Conservation (phyloP, 805 yeast species). For the Candida berthetii region DNA sequence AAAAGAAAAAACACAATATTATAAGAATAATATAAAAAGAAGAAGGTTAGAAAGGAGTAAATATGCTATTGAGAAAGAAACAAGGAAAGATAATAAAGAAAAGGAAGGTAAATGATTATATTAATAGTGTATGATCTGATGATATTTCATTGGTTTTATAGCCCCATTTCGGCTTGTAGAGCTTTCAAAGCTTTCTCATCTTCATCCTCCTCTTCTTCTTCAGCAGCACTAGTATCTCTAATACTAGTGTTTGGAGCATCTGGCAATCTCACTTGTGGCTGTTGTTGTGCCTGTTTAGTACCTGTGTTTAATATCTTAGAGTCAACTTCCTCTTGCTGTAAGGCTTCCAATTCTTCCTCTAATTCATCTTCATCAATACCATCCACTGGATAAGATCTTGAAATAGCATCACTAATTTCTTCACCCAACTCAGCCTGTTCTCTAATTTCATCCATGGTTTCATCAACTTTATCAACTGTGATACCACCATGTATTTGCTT, state of each 20-base stretch:
- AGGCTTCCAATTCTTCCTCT: conserved; percentile 86
- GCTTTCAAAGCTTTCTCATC: conserved; percentile 79
- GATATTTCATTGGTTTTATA: conserved; percentile 28
- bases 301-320: conserved; percentile 45
- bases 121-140: not conserved
- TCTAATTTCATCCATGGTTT: conserved; percentile 95
- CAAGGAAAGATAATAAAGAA: too few relatives aligned
- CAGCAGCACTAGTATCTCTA: conserved; percentile 15
- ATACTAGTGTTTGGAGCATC: conserved; percentile 35
- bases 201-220: conserved; percentile 60
- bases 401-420: conserved; percentile 93
- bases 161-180: conserved; percentile 83
- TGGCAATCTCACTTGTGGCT: conserved; percentile 31
- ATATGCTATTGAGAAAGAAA: too few relatives aligned
- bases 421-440: conserved; percentile 95
- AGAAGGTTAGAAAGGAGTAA: too few relatives aligned
- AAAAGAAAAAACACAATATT: not conserved
- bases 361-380: conserved; percentile 83
- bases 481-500: conserved; percentile 92
- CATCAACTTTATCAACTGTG: conserved; percentile 94
- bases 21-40: not conserved
- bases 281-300: conserved; percentile 3
- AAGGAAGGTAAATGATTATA: too few relatives aligned
- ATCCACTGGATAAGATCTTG: conserved; percentile 86
- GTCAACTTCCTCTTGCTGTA: conserved; percentile 78